Percentiles rank a stretch among this genome's conserved stretches.
phyloP scores from a whole-genome alignment of 176 grass and related monocot species.

The Lolium perenne region DNA sequence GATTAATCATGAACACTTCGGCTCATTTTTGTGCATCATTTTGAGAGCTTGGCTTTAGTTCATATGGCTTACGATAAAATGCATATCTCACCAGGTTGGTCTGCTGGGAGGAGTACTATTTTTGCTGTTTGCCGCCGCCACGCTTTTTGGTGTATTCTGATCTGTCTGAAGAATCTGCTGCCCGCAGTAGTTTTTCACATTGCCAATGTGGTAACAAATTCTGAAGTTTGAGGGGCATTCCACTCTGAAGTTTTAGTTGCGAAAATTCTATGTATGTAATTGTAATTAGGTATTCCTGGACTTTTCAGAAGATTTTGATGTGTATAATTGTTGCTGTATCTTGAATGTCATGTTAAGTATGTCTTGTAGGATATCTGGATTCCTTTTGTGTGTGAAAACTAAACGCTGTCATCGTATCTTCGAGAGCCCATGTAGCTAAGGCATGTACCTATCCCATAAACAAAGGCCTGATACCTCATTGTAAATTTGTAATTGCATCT shows the following conservation, averaged over 20 bases:
- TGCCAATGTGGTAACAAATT: conserved; percentile 5
- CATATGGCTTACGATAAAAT: conserved; percentile 13
- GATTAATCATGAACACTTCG: not conserved
- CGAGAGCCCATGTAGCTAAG: not conserved
- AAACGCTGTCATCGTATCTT: not conserved
- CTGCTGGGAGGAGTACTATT: conserved; percentile 84
- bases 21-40: conserved; percentile 16
- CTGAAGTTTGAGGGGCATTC: not conserved
- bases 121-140: conserved; percentile 78
- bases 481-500: not conserved
- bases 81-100: conserved; percentile 64
- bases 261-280: not conserved
- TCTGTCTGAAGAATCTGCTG: conserved; percentile 11
- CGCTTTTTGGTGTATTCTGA: conserved; percentile 86
- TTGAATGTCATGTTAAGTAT: not conserved
- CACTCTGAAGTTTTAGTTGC: not conserved
- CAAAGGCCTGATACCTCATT: not conserved
- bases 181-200: not conserved
- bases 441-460: not conserved
- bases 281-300: not conserved
- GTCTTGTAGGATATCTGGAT: not conserved
- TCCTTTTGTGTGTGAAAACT: not conserved
- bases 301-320: not conserved
- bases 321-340: not conserved
- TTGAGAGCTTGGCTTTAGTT: conserved; percentile 2